phyloP scores from a whole-genome alignment of 23 red algal genomes.

The Porphyridium purpureum region DNA sequence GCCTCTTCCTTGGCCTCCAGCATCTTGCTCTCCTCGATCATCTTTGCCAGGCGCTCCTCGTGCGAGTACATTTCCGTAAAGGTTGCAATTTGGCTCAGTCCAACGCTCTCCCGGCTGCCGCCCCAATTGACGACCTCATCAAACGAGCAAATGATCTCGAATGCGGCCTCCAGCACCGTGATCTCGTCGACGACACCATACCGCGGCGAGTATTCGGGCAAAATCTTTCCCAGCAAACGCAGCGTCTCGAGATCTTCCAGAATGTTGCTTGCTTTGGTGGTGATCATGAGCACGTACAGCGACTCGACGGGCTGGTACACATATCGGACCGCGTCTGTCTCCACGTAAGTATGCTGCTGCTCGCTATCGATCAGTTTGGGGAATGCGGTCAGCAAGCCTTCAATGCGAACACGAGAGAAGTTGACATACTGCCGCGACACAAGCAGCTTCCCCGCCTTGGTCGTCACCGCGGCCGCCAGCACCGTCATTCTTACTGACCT shows the following conservation, averaged over 20 bases:
- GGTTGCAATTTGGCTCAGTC: slow-evolving; percentile 47
- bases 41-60: slow-evolving; percentile 89
- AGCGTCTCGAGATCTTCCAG: slow-evolving; percentile 98
- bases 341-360: slow-evolving; percentile 91
- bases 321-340: slow-evolving; percentile 92
- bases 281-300: slow-evolving; percentile 93
- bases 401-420: slow-evolving; percentile 78
- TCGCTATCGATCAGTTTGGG: slow-evolving; percentile 72
- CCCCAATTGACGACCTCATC: slow-evolving; percentile 99
- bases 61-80: slow-evolving; percentile 95
- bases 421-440: slow-evolving; percentile 87
- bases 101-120: slow-evolving; percentile 63
- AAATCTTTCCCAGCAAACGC: slow-evolving; percentile 77
- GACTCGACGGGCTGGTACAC: slow-evolving; percentile 94
- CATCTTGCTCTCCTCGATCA: slow-evolving; percentile 99
- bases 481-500: slow-evolving; percentile 72
- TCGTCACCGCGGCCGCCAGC: slow-evolving; percentile 55
- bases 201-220: slow-evolving; percentile 67
- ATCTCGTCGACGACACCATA: slow-evolving; percentile 81
- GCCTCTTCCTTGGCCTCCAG: slow-evolving; percentile 76
- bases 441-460: slow-evolving; percentile 65
- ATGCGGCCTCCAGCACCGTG: slow-evolving; percentile 75
- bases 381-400: slow-evolving; percentile 87
- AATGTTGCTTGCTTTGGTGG: slow-evolving; percentile 90
- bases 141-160: slow-evolving; percentile 89